Evolutionary conservation across 2,329 filamentous ascomycete species (phyloP), one percentile per base, ranked within the genome.

Genomic region (Aspergillus tanneri): DNA sequence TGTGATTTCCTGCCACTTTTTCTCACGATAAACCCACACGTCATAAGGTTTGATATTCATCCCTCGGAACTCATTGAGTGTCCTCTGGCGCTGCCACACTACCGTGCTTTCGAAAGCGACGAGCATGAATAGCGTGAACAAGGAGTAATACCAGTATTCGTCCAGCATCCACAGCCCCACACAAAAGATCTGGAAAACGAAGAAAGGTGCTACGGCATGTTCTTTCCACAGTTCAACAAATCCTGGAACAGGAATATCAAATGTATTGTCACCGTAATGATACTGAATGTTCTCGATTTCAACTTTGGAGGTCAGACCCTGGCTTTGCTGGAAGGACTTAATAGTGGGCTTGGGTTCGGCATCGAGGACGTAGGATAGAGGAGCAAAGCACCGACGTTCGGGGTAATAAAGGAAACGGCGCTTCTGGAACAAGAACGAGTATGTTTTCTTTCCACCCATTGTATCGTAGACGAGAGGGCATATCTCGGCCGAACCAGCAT

Each of bases 11-110:
- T 81, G 80, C 93, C 93, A 99, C 67, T 88, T 89, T 64, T 87
- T 86, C 59, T 89, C 78, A 49, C 95, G 84, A 74, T 88, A 95
- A 7, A 92, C 93, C 80, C 87, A 95, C 58, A 97, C 84, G 53
- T 93, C 87, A 70, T 97, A 97, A 10, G 93, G 95, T 77, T 99
- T 96, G 75, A 99, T 96, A 78, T 89, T 95, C 95, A 99, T 99
- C 60, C 92, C 90, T 41, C 93, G 89, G 76, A 99, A 99, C 72
- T 99, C 93, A 65, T 82, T 95, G 57, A 99, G 74, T 2, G 95
- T 99, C 59, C 92, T 83, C 80, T 99, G 93, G 52, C 93, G 85
- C 75, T 99, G 93, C 95, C 93, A 99, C 12, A 99, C 95, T 28
- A 99, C 95, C 2, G 93, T 99, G 70, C 91, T 96, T 76, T 99